A percentile compares a stretch with the other conserved stretches of the same genome.
phyloP scores from a whole-genome alignment of 2,329 filamentous ascomycete genomes.

The Botrytis galanthina region DNA sequence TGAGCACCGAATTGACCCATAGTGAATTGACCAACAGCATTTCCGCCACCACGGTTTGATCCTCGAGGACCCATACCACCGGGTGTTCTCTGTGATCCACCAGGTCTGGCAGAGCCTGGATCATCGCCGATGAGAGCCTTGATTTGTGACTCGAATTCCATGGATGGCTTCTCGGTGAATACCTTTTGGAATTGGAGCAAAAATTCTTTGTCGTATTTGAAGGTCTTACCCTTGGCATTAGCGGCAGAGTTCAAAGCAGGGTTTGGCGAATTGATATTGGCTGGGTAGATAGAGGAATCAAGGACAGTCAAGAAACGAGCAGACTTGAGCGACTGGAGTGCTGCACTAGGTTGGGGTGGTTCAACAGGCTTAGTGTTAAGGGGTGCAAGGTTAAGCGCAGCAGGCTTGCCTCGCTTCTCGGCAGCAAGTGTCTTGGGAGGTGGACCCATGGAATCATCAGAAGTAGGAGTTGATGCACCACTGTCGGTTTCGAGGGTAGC shows the following conservation, averaged over 20 bases:
- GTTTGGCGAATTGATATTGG: conserved; percentile 83
- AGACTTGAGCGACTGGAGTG: conserved; percentile 88
- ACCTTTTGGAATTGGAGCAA: conserved; percentile 93
- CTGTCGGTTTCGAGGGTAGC: conserved; percentile 48
- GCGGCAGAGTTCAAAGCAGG: conserved; percentile 82
- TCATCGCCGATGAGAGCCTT: conserved; percentile 83
- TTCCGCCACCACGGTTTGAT: conserved; percentile 45
- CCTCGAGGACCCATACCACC: conserved; percentile 47
- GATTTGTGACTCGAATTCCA: conserved; percentile 91
- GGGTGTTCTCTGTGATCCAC: conserved; percentile 55
- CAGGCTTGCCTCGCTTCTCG: conserved; percentile 74
- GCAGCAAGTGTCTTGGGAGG: conserved; percentile 54
- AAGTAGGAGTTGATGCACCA: conserved; percentile 44
- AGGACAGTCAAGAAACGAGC: conserved; percentile 83
- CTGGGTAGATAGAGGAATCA: conserved; percentile 76
- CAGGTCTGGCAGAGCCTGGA: conserved; percentile 57
- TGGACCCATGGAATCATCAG: conserved; percentile 46
- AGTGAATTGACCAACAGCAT: conserved; percentile 49
- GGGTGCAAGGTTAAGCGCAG: conserved; percentile 81
- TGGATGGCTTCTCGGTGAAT: conserved; percentile 93
- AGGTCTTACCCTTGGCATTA: conserved; percentile 74
- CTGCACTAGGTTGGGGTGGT: conserved; percentile 87
- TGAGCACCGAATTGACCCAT: conserved; percentile 70
- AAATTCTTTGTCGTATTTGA: conserved; percentile 95
- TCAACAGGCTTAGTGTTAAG: conserved; percentile 82